phyloP scores from a whole-genome alignment of 116 monocot species.

The Papilionanthe hybrid region DNA sequence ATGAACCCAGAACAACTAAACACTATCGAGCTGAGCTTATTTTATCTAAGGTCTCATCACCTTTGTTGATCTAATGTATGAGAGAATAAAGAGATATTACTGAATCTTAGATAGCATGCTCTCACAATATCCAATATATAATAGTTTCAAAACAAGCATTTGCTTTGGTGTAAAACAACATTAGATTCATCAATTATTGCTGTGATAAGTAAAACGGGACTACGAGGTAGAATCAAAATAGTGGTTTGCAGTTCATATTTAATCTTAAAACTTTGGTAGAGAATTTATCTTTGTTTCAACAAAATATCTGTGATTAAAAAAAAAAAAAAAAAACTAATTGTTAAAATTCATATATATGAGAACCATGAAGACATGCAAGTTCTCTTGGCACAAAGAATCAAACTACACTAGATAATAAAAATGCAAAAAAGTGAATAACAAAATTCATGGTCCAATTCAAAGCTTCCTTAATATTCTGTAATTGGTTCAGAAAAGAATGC shows the following conservation, averaged over 20 bases:
- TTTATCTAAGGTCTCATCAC: not conserved
- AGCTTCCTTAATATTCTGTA: not conserved
- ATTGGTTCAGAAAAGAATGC: constrained; percentile 2
- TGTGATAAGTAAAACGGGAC: not conserved
- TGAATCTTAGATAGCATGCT: not conserved
- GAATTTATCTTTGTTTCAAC: not conserved
- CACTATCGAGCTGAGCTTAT: not conserved
- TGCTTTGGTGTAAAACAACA: not conserved
- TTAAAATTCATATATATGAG: not conserved
- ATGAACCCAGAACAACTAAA: not conserved
- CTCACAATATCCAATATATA: not conserved
- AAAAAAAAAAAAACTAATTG: not conserved
- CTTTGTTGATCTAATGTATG: not conserved
- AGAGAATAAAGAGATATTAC: not conserved
- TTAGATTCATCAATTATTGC: not conserved
- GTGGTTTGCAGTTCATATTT: not conserved
- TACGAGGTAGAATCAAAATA: not conserved
- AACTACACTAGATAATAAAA: not conserved
- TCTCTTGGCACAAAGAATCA: not conserved
- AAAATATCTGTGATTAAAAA: not conserved
- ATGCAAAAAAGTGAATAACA: not conserved
- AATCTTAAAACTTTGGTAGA: not conserved
- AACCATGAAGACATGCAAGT: not conserved
- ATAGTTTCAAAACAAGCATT: not conserved
- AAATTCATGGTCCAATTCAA: not conserved